phyloP scores from a whole-genome alignment of 805 yeast species.

The Yamadazyma tumulicola region DNA sequence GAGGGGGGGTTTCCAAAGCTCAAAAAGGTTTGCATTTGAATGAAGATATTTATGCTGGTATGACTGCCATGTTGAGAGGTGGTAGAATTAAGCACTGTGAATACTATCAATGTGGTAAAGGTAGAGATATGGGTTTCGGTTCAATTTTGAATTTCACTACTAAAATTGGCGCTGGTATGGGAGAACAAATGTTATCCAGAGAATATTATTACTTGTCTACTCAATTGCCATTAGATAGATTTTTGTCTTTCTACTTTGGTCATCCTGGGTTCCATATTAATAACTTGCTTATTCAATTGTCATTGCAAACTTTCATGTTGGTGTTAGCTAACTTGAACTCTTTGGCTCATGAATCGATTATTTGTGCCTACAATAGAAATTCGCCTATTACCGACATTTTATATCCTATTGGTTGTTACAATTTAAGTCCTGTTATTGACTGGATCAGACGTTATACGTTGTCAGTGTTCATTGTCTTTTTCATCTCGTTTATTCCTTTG shows the following conservation, averaged over 20 bases:
- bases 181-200: constrained; percentile 79
- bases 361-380: constrained; percentile 59
- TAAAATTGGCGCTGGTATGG: constrained; percentile 89
- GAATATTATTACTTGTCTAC: constrained; percentile 79
- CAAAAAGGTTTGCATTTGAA: constrained; percentile 79
- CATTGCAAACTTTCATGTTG: constrained; percentile 53
- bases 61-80: constrained; percentile 73
- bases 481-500: constrained; percentile 70
- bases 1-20: constrained; percentile 86
- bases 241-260: constrained; percentile 76
- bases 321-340: constrained; percentile 63
- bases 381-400: constrained; percentile 60
- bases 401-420: constrained; percentile 67
- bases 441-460: constrained; percentile 74
- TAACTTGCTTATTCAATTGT: constrained; percentile 68
- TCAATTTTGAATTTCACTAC: constrained; percentile 79
- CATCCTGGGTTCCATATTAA: constrained; percentile 86
- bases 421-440: constrained; percentile 63
- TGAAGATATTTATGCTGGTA: constrained; percentile 86
- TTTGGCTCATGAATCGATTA: constrained; percentile 54
- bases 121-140: constrained; percentile 81
- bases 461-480: constrained; percentile 71
- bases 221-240: constrained; percentile 72
- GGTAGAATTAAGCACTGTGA: constrained; percentile 85
- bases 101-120: constrained; percentile 83